A percentile compares a stretch with the other conserved stretches of the same genome.
phyloP scores from a whole-genome alignment of 768 basidiomycete genomes.

The Boletus edulis region DNA sequence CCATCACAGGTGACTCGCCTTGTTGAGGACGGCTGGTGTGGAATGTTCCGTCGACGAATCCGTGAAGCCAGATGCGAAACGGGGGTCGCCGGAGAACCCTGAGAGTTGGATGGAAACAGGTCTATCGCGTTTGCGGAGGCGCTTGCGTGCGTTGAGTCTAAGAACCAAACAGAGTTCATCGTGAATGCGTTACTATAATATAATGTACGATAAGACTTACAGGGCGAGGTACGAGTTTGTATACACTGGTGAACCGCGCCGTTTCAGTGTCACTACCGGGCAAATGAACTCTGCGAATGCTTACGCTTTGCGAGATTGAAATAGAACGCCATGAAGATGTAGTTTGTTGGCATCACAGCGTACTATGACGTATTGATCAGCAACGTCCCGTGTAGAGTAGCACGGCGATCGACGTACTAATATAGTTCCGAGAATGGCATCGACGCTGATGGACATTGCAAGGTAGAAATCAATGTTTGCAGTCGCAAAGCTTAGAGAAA shows the following conservation, averaged over 20 bases:
- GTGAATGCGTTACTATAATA: background rate
- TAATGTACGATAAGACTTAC: slow-evolving; percentile 13
- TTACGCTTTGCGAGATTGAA: slow-evolving; percentile 52
- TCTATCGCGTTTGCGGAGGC: slow-evolving; percentile 36
- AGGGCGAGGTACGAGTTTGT: slow-evolving; percentile 55
- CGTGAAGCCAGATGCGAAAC: slow-evolving; percentile 3
- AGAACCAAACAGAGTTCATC: background rate
- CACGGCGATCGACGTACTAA: slow-evolving; percentile 21
- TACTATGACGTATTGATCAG: slow-evolving; percentile 28
- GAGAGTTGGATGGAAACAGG: slow-evolving; percentile 45
- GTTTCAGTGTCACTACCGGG: background rate
- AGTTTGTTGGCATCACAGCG: slow-evolving; percentile 51
- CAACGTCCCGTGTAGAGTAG: too few relatives aligned
- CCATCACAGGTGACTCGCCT: background rate
- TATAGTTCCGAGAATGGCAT: slow-evolving; percentile 45
- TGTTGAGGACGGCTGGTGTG: background rate
- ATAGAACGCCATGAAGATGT: slow-evolving; percentile 55
- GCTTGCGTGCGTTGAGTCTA: slow-evolving; percentile 47
- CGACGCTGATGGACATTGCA: slow-evolving; percentile 35
- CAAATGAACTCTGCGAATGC: slow-evolving; percentile 9
- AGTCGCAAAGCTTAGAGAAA: background rate
- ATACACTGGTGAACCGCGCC: slow-evolving; percentile 39
- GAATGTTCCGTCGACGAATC: background rate
- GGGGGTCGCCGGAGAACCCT: slow-evolving; percentile 25
- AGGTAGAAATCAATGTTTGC: background rate